Conservation (phyloP, 129 eudicot genomes). For the Tagetes erecta region DNA sequence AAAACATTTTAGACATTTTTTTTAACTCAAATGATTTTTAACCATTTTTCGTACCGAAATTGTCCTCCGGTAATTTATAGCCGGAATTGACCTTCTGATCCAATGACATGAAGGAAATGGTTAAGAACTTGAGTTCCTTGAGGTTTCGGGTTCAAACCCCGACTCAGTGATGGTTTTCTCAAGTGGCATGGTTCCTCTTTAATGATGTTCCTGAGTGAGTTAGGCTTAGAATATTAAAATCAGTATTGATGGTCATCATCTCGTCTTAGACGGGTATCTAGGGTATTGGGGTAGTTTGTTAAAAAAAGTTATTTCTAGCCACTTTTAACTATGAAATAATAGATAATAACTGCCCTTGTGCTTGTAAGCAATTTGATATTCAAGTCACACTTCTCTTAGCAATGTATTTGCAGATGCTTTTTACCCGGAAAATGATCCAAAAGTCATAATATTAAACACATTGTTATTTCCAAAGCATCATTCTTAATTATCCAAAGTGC, state of each 20-base stretch:
- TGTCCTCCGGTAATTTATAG: too few relatives aligned
- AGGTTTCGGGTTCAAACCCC: too few relatives aligned
- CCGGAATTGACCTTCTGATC: too few relatives aligned
- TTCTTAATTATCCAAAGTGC: slow-evolving; percentile 34
- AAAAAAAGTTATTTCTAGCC: not conserved
- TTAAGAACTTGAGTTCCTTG: too few relatives aligned
- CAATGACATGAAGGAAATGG: too few relatives aligned
- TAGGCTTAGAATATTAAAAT: too few relatives aligned
- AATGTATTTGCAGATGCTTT: not conserved
- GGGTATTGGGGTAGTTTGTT: too few relatives aligned
- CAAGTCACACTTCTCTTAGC: not conserved
- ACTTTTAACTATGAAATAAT: not conserved
- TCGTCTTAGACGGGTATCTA: too few relatives aligned
- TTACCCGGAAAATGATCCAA: slow-evolving; percentile 11
- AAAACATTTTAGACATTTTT: not conserved
- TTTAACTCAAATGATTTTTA: not conserved
- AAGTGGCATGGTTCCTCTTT: too few relatives aligned
- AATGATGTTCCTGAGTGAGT: too few relatives aligned
- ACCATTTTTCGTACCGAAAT: not conserved
- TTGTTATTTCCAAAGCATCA: slow-evolving; percentile 22
- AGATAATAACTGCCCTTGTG: not conserved
- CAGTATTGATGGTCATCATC: too few relatives aligned
- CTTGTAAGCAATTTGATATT: not conserved
- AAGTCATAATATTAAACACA: slow-evolving; percentile 33
- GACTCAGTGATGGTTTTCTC: too few relatives aligned